A percentile compares a stretch with the other conserved stretches of the same genome.
phyloP scores from a whole-genome alignment of 2,329 filamentous ascomycete species.

The Fusarium clavum region DNA sequence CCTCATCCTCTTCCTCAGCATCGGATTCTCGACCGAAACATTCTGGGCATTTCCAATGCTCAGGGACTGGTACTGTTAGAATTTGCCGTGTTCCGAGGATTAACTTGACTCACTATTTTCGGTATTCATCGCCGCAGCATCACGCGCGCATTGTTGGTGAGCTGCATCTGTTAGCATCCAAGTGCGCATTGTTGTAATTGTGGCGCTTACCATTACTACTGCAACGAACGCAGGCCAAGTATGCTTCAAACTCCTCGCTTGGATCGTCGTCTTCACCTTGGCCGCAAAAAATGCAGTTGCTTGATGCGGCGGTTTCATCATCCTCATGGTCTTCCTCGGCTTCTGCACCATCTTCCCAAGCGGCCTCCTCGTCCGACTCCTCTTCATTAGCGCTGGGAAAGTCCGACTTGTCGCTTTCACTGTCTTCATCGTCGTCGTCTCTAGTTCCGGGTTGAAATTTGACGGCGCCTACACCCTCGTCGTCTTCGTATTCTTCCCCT shows the following conservation, averaged over 20 bases:
- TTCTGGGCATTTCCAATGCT: conserved; percentile 64
- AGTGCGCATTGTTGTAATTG: conserved; percentile 34
- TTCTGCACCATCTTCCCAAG: conserved; percentile 68
- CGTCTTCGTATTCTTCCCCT: conserved; percentile 56
- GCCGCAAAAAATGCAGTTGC: conserved; percentile 77
- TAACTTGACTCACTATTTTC: conserved; percentile 47
- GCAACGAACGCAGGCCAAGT: conserved; percentile 80
- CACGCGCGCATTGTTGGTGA: conserved; percentile 88
- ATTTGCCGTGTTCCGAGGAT: neutral
- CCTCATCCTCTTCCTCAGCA: conserved; percentile 49
- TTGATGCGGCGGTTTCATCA: conserved; percentile 63
- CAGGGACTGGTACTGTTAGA: conserved; percentile 51
- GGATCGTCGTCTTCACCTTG: conserved; percentile 86
- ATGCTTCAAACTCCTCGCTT: conserved; percentile 82
- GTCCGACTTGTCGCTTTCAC: conserved; percentile 60
- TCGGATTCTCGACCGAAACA: conserved; percentile 55
- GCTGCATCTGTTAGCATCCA: conserved; percentile 68
- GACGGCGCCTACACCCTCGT: conserved; percentile 68
- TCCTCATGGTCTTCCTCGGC: conserved; percentile 65
- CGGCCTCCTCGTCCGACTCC: conserved; percentile 58
- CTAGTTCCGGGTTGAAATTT: conserved; percentile 65
- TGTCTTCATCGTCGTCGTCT: conserved; percentile 62
- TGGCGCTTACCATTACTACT: conserved; percentile 80
- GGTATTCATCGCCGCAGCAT: conserved; percentile 61
- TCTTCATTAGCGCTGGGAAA: conserved; percentile 63